These are phyloP conservation scores for Tetradesmus lagerheimii DNA, from an alignment of 139 green algal genomes.

Conservation along the genomic window DNA sequence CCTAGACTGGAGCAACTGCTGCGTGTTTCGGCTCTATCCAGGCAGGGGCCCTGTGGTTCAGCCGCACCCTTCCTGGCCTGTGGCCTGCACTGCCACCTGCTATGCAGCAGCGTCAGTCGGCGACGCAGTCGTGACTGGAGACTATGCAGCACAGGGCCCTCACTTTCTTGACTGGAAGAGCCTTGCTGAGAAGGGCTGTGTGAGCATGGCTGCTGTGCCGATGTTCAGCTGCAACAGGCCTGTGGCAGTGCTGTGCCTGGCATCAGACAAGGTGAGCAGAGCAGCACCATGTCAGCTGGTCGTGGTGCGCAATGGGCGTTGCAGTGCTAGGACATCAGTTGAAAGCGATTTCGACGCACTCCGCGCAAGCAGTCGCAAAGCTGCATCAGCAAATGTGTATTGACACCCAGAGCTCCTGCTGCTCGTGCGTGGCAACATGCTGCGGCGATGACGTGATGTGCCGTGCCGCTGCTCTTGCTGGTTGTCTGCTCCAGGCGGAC, in stretches of 20 bases:
- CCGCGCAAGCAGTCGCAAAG: neutral
- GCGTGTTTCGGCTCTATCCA: conserved; percentile 40
- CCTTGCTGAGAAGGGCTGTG: conserved; percentile 55
- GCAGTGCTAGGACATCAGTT: no score
- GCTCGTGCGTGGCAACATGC: neutral
- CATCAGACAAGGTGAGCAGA: conserved; percentile 49
- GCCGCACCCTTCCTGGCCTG: conserved; percentile 44
- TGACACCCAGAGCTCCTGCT: neutral
- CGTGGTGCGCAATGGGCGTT: neutral
- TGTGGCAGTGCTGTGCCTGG: conserved; percentile 66
- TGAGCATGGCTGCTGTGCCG: conserved; percentile 66
- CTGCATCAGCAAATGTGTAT: neutral
- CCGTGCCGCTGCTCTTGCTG: neutral
- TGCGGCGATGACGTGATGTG: neutral
- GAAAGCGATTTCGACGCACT: no score
- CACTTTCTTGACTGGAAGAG: conserved; percentile 70
- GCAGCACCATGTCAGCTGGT: neutral
- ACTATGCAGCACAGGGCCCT: conserved; percentile 59
- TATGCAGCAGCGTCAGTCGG: conserved; percentile 49
- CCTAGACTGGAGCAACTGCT: conserved; percentile 58
- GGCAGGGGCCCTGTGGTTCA: conserved; percentile 50
- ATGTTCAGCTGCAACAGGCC: conserved; percentile 61
- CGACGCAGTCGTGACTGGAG: conserved; percentile 52
- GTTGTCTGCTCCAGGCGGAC: neutral
- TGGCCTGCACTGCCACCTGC: conserved; percentile 66